Evolutionary conservation across 2,329 filamentous ascomycete species (phyloP), one percentile per base, ranked within the genome.

Genomic region (Trichoderma lentiforme): DNA sequence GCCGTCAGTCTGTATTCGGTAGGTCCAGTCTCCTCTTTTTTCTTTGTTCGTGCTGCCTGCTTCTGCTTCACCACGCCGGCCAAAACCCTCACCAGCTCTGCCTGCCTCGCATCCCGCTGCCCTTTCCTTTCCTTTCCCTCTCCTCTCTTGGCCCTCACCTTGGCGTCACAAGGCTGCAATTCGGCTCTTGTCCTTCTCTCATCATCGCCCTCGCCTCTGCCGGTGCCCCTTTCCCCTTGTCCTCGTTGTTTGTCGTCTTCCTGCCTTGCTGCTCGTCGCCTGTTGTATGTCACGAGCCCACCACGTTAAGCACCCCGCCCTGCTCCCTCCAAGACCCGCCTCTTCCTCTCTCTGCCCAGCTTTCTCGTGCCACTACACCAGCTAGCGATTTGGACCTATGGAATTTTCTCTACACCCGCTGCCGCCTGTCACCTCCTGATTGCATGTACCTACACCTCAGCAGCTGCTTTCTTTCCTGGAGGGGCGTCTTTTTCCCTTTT

Each of bases 401-500:
- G 69, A 71, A 73, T 71, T 71, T 58, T 60, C 72, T 36, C 72
- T 36, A 70, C 62, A 58, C 72, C 69, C 53, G 63, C 72, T 36
- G 39, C 69, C 69, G 62, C 66, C 60, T 58, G 36, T 71, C 69
- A 65, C 60, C 47, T 65, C 74, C 75, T 75, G 67, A 69, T 73
- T 76, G 74, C 74, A 74, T 74, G 74, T 76, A 69, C 77, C 77
- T 78, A 75, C 76, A 58, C 64, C 51, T 58, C 60, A 70, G 57
- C 57, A 70, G 57, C 71, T 72, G 61, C 73, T 73, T 73, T 72
- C 60, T 69, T 65, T 60, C 73, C 43, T 39, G 57, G 67, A 70
- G 67, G 67, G 67, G 39, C 56, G 51, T 70, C 72, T 57, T 47
- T 53, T 69, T 61, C 21, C 21, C 28, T 57, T 24, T 57, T 64